Percentiles rank a stretch among this genome's conserved stretches.
Evolutionary conservation across 2,329 filamentous ascomycete species (phyloP).

Genomic region (Aschersonia sp.): DNA sequence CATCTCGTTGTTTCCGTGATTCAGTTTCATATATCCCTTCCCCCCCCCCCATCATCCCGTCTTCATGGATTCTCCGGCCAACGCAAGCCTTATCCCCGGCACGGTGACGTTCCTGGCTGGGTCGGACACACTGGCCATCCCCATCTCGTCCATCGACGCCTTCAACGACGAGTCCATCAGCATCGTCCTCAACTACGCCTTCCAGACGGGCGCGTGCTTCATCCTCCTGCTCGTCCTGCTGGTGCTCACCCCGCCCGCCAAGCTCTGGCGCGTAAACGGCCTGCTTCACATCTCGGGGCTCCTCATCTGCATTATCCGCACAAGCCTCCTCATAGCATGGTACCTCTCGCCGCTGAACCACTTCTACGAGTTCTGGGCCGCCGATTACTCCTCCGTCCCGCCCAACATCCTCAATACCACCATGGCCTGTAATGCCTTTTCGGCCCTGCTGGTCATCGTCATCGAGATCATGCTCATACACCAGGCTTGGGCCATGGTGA

Average conservation of each 20-base stretch:
- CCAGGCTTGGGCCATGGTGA: conserved; percentile 38
- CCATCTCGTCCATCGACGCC: conserved; percentile 17
- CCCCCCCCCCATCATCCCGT: not conserved
- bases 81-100: not conserved
- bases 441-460: conserved; percentile 27
- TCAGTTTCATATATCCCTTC: not conserved
- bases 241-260: conserved; percentile 49
- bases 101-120: conserved; percentile 16
- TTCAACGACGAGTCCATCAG: conserved; percentile 17
- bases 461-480: conserved; percentile 32
- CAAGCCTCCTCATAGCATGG: conserved; percentile 40
- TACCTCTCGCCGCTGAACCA: conserved; percentile 46
- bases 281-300: conserved; percentile 50
- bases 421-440: conserved; percentile 25
- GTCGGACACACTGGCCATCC: conserved; percentile 14
- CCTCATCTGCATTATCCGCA: conserved; percentile 43
- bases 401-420: conserved; percentile 18
- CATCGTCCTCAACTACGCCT: conserved; percentile 47
- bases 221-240: conserved; percentile 52
- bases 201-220: conserved; percentile 55
- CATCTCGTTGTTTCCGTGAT: no score
- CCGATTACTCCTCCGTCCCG: conserved; percentile 37
- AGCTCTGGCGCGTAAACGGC: conserved; percentile 50
- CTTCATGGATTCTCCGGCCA: not conserved
- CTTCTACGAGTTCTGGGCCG: conserved; percentile 44